These are phyloP conservation scores for Vanrija humicola DNA, from an alignment of 1,284 basidiomycete genomes.

Conservation along the genomic window DNA sequence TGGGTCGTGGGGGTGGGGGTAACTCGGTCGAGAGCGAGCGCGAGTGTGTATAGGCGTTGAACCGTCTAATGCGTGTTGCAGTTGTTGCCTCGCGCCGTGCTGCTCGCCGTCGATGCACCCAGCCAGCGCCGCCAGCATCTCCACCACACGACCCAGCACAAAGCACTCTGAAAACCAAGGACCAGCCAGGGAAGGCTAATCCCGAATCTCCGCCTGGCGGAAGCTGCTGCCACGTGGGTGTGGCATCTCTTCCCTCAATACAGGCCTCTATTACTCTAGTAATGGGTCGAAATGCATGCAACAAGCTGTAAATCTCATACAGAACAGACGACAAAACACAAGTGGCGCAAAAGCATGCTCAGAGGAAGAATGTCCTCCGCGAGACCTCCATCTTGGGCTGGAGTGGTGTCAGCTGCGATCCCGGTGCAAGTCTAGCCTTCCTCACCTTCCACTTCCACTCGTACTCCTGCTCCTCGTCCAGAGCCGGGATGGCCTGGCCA, in stretches of 20 bases:
- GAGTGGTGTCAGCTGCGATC: not conserved
- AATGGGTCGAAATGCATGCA: not conserved
- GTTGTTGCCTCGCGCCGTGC: conserved; percentile 1
- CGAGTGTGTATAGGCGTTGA: too few relatives aligned
- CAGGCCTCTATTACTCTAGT: not conserved
- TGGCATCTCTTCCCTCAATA: conserved; percentile 6
- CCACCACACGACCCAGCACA: conserved; percentile 1
- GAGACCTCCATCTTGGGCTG: conserved; percentile 52
- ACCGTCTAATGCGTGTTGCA: not conserved
- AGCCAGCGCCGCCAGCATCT: not conserved
- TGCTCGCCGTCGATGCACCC: not conserved
- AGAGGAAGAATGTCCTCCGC: conserved; percentile 50
- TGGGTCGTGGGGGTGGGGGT: too few relatives aligned
- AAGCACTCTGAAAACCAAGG: not conserved
- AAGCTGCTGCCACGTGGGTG: not conserved
- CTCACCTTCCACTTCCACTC: conserved; percentile 53
- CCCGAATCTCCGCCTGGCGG: conserved; percentile 6
- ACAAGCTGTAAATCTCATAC: not conserved
- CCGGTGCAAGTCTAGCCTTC: not conserved
- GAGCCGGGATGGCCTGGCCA: conserved; percentile 40
- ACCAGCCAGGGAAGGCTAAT: not conserved
- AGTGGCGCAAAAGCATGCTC: not conserved
- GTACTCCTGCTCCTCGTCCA: conserved; percentile 50
- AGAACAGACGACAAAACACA: not conserved
- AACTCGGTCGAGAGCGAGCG: too few relatives aligned